Conservation (phyloP, 495 filamentous ascomycete genomes). For the Aspergillus taichungensis region DNA sequence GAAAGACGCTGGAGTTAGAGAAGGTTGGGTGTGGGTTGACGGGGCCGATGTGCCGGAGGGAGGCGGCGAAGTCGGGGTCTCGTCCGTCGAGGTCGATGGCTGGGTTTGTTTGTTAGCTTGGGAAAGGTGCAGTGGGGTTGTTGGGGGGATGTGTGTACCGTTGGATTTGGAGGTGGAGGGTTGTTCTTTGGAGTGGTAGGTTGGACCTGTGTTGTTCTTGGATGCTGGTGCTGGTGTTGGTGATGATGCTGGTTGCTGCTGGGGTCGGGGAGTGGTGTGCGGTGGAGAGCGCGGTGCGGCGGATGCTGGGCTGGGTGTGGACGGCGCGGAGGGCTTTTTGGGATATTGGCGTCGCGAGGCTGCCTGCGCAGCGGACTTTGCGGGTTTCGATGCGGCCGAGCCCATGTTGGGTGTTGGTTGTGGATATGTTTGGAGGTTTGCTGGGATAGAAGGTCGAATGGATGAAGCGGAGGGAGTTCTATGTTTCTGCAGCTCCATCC, state of each 20-base stretch:
- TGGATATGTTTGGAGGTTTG: background rate
- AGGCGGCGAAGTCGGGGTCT: conserved; percentile 55
- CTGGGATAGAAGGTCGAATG: conserved; percentile 2
- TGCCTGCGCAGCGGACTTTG: conserved; percentile 41
- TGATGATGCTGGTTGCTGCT: conserved; percentile 9
- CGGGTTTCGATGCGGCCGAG: conserved; percentile 53
- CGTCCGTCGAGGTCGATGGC: conserved; percentile 58
- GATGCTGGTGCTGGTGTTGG: conserved; percentile 3
- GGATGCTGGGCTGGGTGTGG: conserved; percentile 17
- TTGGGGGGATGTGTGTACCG: conserved; percentile 13
- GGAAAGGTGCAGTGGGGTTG: background rate
- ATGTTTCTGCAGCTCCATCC: conserved; percentile 8
- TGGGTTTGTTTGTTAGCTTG: conserved; percentile 18
- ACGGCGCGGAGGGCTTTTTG: conserved; percentile 31
- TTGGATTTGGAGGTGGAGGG: conserved; percentile 25
- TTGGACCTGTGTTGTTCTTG: conserved; percentile 21
- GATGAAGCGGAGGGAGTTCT: conserved; percentile 3
- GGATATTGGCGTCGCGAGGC: conserved; percentile 50
- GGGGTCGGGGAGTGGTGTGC: conserved; percentile 10
- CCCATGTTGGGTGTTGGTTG: conserved; percentile 42
- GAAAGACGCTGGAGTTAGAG: conserved; percentile 47
- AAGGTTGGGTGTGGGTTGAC: conserved; percentile 52
- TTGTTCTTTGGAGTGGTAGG: conserved; percentile 32
- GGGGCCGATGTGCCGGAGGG: conserved; percentile 54
- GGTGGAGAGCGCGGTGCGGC: conserved; percentile 21